Evolutionary conservation across 176 grass and related monocot genomes (phyloP), one percentile per base, ranked within the genome.

Genomic region (Musa acuminata): DNA sequence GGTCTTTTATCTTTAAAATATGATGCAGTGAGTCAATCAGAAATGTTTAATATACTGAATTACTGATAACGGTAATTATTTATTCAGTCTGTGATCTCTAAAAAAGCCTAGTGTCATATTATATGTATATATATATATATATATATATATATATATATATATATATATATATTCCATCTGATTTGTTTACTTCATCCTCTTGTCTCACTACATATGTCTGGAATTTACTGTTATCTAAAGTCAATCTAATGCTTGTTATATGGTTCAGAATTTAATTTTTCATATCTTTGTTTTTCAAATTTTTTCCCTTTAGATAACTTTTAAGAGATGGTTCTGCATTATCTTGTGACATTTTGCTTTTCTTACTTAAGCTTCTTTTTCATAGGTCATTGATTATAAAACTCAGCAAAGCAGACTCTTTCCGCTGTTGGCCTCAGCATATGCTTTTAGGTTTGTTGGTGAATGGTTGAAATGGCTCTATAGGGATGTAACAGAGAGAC

Each of bases 401-500:
- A 99, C 95, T 75, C 95, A 99, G 69, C 95, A 99, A 79, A 99
- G 85, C 78, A 91, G 95, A 81, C 90, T 99, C 65, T 99, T 99
- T 67, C 95, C 95, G 13, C 79, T 99, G 82, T 72, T 99, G 71
- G 90, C 95, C 77, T 94, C 95, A 76, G 95, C 95, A 64, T 99
- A 94, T 77, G 95, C 95, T 52, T 99, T 91, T 78, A 93, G 88
- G 74, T 94, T 99, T 75, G 90, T 99, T 58, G 95, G 95, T 10
- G 84, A 99, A 63, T 99, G 95, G 90, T 82, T 99, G 65, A 99
- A 99, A 66, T 93, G 90, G 88, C 84, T 99, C 29, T 99, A 99
- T 77, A 89, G 65, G 9, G 95, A 99, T 60, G 95, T 99, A 76
- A 94, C 80, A 8, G 86, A 89, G 55, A 94, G 89, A 77, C 76